These are phyloP conservation scores for Hericium erinaceus DNA, from an alignment of 768 basidiomycete species.

Conservation along the genomic window DNA sequence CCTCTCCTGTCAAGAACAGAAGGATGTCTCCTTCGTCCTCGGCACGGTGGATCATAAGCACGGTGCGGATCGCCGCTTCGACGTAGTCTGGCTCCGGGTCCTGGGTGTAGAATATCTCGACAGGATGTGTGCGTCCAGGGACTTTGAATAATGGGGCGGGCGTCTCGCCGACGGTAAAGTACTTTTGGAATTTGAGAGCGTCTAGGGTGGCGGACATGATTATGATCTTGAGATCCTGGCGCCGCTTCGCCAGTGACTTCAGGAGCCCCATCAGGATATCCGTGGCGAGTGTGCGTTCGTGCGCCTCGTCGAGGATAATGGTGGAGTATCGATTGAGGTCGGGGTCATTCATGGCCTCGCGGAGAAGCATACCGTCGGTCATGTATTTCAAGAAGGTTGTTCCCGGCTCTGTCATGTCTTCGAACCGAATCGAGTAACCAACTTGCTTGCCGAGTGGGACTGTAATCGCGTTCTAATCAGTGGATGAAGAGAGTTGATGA, in stretches of 20 bases:
- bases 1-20: slow-evolving; percentile 94
- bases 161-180: slow-evolving; percentile 48
- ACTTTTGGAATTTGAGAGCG: slow-evolving; percentile 93
- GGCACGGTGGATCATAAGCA: slow-evolving; percentile 93
- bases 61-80: slow-evolving; percentile 92
- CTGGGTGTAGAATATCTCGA: slow-evolving; percentile 91
- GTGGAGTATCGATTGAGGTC: slow-evolving; percentile 85
- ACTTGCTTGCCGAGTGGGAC: slow-evolving; percentile 91
- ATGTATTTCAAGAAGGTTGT: slow-evolving; percentile 98
- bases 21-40: slow-evolving; percentile 91
- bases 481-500: not conserved
- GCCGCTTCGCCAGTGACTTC: slow-evolving; percentile 71
- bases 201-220: slow-evolving; percentile 98
- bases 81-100: slow-evolving; percentile 94
- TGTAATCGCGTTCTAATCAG: slow-evolving; percentile 19
- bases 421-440: slow-evolving; percentile 97
- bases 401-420: slow-evolving; percentile 86
- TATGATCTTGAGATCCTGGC: slow-evolving; percentile 90
- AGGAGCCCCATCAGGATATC: slow-evolving; percentile 98
- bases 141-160: slow-evolving; percentile 81
- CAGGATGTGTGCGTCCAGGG: slow-evolving; percentile 88
- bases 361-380: slow-evolving; percentile 99
- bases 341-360: slow-evolving; percentile 97
- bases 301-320: slow-evolving; percentile 97
- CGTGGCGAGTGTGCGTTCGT: slow-evolving; percentile 95